These are phyloP conservation scores for Solanum boliviense DNA, from an alignment of 257 asterid species.

Conservation along the genomic window DNA sequence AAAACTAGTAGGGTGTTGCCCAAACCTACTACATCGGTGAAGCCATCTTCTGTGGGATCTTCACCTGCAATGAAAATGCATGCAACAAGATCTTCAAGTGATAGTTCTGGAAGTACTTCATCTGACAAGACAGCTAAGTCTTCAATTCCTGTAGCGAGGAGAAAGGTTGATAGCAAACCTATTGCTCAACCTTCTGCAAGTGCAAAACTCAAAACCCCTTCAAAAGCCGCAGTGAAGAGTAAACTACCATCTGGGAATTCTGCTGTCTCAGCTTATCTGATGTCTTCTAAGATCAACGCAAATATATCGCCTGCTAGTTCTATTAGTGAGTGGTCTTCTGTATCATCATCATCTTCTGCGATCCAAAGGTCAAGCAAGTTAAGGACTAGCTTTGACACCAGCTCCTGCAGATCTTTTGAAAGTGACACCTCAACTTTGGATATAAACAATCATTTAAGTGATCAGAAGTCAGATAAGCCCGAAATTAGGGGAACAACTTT, in stretches of 20 bases:
- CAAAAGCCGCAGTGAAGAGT: constrained; percentile 34
- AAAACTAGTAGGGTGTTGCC: constrained; percentile 46
- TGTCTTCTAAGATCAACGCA: constrained; percentile 48
- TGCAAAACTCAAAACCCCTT: constrained; percentile 41
- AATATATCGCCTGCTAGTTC: constrained; percentile 89
- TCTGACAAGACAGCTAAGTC: constrained; percentile 36
- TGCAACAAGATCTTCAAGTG: constrained; percentile 49
- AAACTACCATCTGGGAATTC: constrained; percentile 32
- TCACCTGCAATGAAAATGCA: constrained; percentile 32
- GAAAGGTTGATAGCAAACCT: constrained; percentile 35
- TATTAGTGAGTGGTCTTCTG: constrained; percentile 90
- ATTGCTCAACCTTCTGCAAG: constrained; percentile 28
- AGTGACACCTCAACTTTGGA: constrained; percentile 21
- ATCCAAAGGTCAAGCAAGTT: constrained; percentile 32
- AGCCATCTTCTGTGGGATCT: constrained; percentile 34
- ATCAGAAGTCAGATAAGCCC: constrained; percentile 25
- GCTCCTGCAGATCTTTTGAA: constrained; percentile 47
- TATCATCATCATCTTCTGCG: constrained; percentile 68
- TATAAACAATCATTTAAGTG: constrained; percentile 13
- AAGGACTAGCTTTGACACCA: constrained; percentile 52
- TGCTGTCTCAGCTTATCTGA: constrained; percentile 34
- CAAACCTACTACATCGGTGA: constrained; percentile 37
- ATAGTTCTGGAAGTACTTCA: constrained; percentile 37
- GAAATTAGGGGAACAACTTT: constrained; percentile 20
- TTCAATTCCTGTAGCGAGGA: constrained; percentile 33